Evolutionary conservation across 2,329 filamentous ascomycete species (phyloP), one percentile per base, ranked within the genome.

Genomic region (Fusarium penzigii): DNA sequence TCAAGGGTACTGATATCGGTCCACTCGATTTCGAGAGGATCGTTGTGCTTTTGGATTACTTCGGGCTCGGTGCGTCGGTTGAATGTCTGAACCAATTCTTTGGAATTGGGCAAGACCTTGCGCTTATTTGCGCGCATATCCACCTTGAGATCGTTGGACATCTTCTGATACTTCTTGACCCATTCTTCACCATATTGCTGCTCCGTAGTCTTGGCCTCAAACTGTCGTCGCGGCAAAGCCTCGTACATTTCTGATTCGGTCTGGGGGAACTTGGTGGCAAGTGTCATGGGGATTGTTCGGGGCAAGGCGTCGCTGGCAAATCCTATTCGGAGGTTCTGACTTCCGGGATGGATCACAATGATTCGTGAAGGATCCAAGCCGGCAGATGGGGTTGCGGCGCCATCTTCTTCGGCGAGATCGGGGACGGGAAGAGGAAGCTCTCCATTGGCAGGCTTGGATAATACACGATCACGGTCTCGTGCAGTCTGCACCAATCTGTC

Each of bases 301-400:
- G 94, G 94, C 6, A 99, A 77, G 6, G 92, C 93, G 73, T 99
- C 94, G 65, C 90, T 96, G n/a, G 93, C 92, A 54, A 97, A 85
- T 0, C 94, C 94, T 64, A 99, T 92, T 44, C 94, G 86, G 57
- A 99, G 75, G 60, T 97, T 97, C 72, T 97, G 93, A 68, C 93
- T 97, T 29, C 94, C 94, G 2, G 93, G 86, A 68, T 99, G 94
- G 64, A 99, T 90, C 54, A 97, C 89, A 67, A 99, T 93, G 55
- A 96, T 88, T 71, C 93, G 96, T 10, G 92, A 93, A 6, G 92
- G 88, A 60, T 90, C 87, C 45, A 85, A 77, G 41, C 84, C 84
- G 63, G 86, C 82, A 13, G 78, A 76, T 12, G 78, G 75, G 9
- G 81, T 76, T 42, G 81, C 78, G 50, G 80, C 78, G 44, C 75